Percentiles rank a stretch among this genome's conserved stretches.
Evolutionary conservation across 2,329 filamentous ascomycete genomes (phyloP).

Genomic region (Zymoseptoria passerinii): DNA sequence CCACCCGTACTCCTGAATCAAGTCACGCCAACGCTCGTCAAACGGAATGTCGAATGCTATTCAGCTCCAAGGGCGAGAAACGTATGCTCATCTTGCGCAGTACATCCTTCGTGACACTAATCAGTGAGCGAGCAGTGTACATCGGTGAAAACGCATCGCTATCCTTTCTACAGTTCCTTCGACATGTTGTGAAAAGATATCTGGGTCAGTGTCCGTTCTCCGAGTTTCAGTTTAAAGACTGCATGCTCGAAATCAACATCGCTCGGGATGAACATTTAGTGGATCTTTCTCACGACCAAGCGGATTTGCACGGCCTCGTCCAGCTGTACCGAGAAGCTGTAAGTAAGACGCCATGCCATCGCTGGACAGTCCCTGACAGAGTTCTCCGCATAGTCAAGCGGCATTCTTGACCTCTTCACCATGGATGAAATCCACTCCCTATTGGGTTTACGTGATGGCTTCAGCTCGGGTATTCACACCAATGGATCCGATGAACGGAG

Average conservation of each 20-base stretch:
- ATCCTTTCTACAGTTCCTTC: slow-evolving; percentile 49
- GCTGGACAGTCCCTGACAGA: slow-evolving; percentile 16
- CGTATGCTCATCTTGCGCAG: slow-evolving; percentile 28
- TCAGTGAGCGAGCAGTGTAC: slow-evolving; percentile 32
- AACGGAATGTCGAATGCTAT: slow-evolving; percentile 37
- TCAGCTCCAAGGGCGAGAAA: slow-evolving; percentile 46
- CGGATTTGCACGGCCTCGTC: slow-evolving; percentile 26
- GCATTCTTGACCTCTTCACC: slow-evolving; percentile 34
- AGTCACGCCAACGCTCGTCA: slow-evolving; percentile 8
- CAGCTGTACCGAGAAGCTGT: slow-evolving; percentile 30
- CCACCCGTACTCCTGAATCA: slow-evolving; percentile 12
- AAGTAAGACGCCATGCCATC: slow-evolving; percentile 19
- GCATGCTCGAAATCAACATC: slow-evolving; percentile 43
- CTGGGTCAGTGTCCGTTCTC: slow-evolving; percentile 50
- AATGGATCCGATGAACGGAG: slow-evolving; percentile 23
- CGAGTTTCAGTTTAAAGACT: slow-evolving; percentile 42
- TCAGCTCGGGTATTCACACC: slow-evolving; percentile 13
- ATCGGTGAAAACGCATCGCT: slow-evolving; percentile 46
- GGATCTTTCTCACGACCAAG: slow-evolving; percentile 25
- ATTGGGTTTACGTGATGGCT: slow-evolving; percentile 12
- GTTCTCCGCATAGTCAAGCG: slow-evolving; percentile 30
- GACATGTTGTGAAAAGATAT: slow-evolving; percentile 41
- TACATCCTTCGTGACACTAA: not conserved
- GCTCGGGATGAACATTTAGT: slow-evolving; percentile 12
- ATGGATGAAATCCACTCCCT: slow-evolving; percentile 21